A percentile compares a stretch with the other conserved stretches of the same genome.
Conservation (phyloP, 1,139 yeast species). For the Saccharomyces hybrid region DNA sequence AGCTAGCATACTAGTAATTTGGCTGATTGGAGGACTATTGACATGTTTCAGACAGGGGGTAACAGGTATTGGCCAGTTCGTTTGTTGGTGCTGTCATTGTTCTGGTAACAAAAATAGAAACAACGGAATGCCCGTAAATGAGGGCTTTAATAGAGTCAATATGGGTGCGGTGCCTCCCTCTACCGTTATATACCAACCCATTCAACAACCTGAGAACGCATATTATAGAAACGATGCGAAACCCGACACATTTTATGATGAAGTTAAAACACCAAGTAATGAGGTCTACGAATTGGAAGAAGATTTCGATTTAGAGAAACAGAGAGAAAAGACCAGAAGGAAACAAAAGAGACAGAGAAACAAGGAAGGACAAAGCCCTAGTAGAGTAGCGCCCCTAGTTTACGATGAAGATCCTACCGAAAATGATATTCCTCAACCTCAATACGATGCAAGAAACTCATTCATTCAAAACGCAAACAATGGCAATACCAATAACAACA, state of each 20-base stretch:
- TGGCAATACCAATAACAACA: not conserved
- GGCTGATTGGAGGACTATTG: slow-evolving; percentile 36
- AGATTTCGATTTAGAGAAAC: slow-evolving; percentile 30
- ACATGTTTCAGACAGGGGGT: slow-evolving; percentile 38
- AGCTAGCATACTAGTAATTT: slow-evolving; percentile 37
- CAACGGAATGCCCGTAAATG: slow-evolving; percentile 11
- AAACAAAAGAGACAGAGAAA: slow-evolving; percentile 2
- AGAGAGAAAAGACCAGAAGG: slow-evolving; percentile 13
- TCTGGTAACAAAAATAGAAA: slow-evolving; percentile 8
- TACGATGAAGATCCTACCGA: slow-evolving; percentile 2
- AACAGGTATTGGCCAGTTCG: slow-evolving; percentile 31
- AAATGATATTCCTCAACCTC: slow-evolving; percentile 2
- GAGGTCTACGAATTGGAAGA: slow-evolving; percentile 27
- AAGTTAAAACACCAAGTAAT: slow-evolving; percentile 14
- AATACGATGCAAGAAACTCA: slow-evolving; percentile 3
- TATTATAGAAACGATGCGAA: slow-evolving; percentile 10
- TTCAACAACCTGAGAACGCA: slow-evolving; percentile 24
- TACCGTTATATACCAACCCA: slow-evolving; percentile 27
- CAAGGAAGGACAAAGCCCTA: not conserved
- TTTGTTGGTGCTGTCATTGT: slow-evolving; percentile 38
- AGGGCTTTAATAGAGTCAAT: slow-evolving; percentile 8
- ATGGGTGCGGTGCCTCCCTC: slow-evolving; percentile 14
- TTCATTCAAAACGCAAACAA: slow-evolving; percentile 5
- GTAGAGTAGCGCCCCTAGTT: slow-evolving; percentile 5
- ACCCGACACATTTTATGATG: slow-evolving; percentile 13